These are phyloP conservation scores for Aspergillus conjunctus DNA, from an alignment of 495 filamentous ascomycete genomes.

Conservation along the genomic window DNA sequence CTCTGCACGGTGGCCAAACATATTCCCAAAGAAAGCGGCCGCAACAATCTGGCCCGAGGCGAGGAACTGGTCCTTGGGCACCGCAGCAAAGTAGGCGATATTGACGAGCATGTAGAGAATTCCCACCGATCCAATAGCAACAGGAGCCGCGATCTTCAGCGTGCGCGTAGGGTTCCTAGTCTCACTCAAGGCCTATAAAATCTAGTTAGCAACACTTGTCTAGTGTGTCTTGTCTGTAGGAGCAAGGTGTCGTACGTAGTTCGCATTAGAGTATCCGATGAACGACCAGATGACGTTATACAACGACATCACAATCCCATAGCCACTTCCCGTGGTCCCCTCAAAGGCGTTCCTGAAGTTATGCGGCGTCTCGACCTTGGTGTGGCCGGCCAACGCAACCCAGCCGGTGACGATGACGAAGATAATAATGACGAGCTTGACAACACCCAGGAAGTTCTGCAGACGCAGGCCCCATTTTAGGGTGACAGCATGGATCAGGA, in stretches of 20 bases:
- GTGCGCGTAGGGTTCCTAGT: slow-evolving; percentile 64
- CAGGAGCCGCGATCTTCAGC: slow-evolving; percentile 62
- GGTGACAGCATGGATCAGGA: slow-evolving; percentile 60
- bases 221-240: too few relatives aligned
- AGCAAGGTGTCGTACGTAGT: slow-evolving; percentile 36
- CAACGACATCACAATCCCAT: slow-evolving; percentile 63
- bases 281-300: slow-evolving; percentile 71
- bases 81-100: slow-evolving; percentile 72
- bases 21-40: slow-evolving; percentile 65
- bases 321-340: slow-evolving; percentile 57
- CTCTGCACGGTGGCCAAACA: slow-evolving; percentile 61
- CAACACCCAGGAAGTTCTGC: slow-evolving; percentile 63
- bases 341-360: slow-evolving; percentile 70
- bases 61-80: slow-evolving; percentile 63
- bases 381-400: slow-evolving; percentile 57
- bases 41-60: slow-evolving; percentile 62
- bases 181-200: slow-evolving; percentile 58
- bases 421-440: slow-evolving; percentile 68
- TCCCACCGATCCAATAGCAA: slow-evolving; percentile 61
- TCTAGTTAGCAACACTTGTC: slow-evolving; percentile 6
- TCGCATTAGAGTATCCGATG: slow-evolving; percentile 66
- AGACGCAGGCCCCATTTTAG: slow-evolving; percentile 71
- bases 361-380: slow-evolving; percentile 50
- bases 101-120: slow-evolving; percentile 71
- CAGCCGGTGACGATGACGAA: slow-evolving; percentile 69